A percentile compares a stretch with the other conserved stretches of the same genome.
These are phyloP conservation scores for Starmerella ratchasimensis DNA, from an alignment of 805 yeast species.

Conservation along the genomic window DNA sequence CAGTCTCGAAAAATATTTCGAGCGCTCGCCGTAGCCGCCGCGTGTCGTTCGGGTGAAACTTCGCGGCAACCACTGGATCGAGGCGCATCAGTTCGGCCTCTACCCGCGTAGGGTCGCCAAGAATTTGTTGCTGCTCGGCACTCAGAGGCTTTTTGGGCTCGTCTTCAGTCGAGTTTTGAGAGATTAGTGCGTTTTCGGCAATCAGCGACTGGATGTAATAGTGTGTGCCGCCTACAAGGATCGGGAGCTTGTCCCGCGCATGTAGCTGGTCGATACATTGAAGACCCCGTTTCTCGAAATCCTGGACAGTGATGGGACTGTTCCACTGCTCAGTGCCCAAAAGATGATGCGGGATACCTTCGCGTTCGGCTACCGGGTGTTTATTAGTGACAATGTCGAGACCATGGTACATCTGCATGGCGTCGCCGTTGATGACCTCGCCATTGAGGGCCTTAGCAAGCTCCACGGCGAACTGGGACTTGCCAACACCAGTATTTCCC, in stretches of 20 bases:
- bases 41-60: conserved; percentile 84
- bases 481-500: conserved; percentile 96
- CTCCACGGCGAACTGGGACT: conserved; percentile 69
- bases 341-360: conserved; percentile 70
- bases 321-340: conserved; percentile 74
- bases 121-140: conserved; percentile 5
- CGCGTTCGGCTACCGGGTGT: conserved; percentile 69
- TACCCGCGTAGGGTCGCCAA: conserved; percentile 24
- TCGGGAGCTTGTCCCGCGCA: conserved; percentile 57
- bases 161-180: not conserved
- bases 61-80: conserved; percentile 63
- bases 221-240: conserved; percentile 91
- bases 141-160: not conserved
- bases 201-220: conserved; percentile 72
- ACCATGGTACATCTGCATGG: conserved; percentile 84
- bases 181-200: conserved; percentile 55
- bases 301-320: conserved; percentile 53
- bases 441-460: conserved; percentile 67
- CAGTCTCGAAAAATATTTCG: conserved; percentile 61
- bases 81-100: conserved; percentile 34
- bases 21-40: conserved; percentile 67
- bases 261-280: conserved; percentile 47
- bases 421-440: conserved; percentile 87
- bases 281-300: conserved; percentile 62
- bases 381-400: conserved; percentile 75